These are phyloP conservation scores for Daldinia bambusicola DNA, from an alignment of 495 filamentous ascomycete species.

Conservation along the genomic window DNA sequence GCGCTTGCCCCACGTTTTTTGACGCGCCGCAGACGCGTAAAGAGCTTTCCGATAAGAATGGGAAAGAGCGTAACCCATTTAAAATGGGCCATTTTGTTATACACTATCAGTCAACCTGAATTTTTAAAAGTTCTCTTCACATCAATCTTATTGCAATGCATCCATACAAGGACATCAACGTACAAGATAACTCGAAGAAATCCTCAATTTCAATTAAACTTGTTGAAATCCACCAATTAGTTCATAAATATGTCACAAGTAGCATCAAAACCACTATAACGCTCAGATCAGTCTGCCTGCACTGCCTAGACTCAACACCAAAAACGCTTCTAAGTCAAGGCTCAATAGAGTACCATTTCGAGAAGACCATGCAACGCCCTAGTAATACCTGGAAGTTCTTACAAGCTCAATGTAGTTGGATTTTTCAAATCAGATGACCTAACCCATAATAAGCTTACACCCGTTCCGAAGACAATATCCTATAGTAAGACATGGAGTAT, in stretches of 20 bases:
- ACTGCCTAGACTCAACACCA: no score
- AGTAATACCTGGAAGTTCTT: neutral
- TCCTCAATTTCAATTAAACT: no score
- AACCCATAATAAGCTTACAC: neutral
- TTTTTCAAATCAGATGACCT: neutral
- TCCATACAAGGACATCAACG: no score
- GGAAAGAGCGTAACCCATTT: neutral
- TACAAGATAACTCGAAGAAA: no score
- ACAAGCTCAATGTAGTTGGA: neutral
- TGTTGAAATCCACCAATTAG: no score
- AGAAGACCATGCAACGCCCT: neutral
- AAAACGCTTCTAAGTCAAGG: no score
- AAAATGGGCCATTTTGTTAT: neutral
- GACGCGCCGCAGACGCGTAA: conserved; percentile 44
- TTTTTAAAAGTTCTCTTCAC: neutral
- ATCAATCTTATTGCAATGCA: neutral
- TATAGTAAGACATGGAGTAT: neutral
- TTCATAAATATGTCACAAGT: no score
- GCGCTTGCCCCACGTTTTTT: conserved; percentile 34
- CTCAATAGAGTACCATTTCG: neutral
- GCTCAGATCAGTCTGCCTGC: no score
- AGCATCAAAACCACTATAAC: no score
- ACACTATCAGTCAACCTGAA: neutral
- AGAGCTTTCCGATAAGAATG: conserved; percentile 26
- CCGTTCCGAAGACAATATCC: neutral